A percentile compares a stretch with the other conserved stretches of the same genome.
phyloP scores from a whole-genome alignment of 1,284 basidiomycete species.

The Irpex sp. region DNA sequence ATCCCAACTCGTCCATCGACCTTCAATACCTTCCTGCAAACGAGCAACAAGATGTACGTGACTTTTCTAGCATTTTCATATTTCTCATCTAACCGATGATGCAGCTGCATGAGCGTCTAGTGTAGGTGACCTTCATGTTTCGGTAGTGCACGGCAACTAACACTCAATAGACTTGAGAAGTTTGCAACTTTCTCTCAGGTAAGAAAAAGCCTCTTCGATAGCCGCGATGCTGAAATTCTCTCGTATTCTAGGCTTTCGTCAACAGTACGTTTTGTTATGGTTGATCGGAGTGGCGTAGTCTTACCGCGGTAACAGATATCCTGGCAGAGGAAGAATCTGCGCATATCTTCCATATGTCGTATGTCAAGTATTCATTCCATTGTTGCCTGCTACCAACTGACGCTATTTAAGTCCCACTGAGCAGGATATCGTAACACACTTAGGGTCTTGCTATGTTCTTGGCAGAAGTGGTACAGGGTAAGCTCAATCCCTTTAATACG shows the following conservation, averaged over 20 bases:
- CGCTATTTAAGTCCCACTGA: slow-evolving; percentile 44
- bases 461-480: slow-evolving; percentile 18
- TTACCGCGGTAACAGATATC: slow-evolving; percentile 31
- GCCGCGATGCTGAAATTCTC: not conserved
- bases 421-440: slow-evolving; percentile 55
- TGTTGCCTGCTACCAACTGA: slow-evolving; percentile 13
- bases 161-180: slow-evolving; percentile 51
- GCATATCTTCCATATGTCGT: slow-evolving; percentile 56
- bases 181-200: slow-evolving; percentile 62
- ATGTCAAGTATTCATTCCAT: slow-evolving; percentile 28
- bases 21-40: too few relatives aligned
- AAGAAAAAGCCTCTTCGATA: slow-evolving; percentile 7
- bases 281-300: not conserved
- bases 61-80: slow-evolving; percentile 32
- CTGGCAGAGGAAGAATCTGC: slow-evolving; percentile 41
- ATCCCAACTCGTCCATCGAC: too few relatives aligned
- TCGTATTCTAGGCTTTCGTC: slow-evolving; percentile 40
- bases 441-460: slow-evolving; percentile 49
- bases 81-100: not conserved
- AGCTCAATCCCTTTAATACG: not conserved
- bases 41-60: not conserved
- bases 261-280: slow-evolving; percentile 36
- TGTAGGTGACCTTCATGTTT: slow-evolving; percentile 35
- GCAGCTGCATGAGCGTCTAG: slow-evolving; percentile 52
- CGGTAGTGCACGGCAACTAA: not conserved